Percentiles rank a stretch among this genome's conserved stretches.
Conservation (phyloP, 2,329 filamentous ascomycete species). For the Cercospora sp. region DNA sequence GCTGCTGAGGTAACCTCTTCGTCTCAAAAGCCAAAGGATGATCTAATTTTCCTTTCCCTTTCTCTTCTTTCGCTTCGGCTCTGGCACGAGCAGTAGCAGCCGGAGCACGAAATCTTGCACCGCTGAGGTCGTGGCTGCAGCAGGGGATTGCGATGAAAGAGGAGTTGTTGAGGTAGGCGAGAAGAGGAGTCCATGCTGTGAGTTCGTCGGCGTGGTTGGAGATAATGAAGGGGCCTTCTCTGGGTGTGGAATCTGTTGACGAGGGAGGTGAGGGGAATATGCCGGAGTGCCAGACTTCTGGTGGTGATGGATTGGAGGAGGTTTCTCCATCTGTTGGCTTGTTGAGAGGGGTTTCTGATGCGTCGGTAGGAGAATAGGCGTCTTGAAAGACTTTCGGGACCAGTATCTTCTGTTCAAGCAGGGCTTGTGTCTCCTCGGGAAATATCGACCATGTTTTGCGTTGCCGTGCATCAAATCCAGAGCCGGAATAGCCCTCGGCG, state of each 20-base stretch:
- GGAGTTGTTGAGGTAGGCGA: constrained; percentile 71
- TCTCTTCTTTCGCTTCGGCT: constrained; percentile 5
- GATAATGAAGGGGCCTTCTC: constrained; percentile 77
- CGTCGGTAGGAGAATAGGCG: no score
- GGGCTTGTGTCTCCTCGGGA: constrained; percentile 48
- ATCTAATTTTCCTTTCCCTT: background rate
- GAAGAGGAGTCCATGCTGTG: constrained; percentile 90
- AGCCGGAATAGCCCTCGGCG: constrained; percentile 77
- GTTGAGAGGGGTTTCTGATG: no score
- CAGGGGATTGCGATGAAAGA: constrained; percentile 94
- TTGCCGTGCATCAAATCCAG: constrained; percentile 86
- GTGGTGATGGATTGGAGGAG: no score
- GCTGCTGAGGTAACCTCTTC: background rate
- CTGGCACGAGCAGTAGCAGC: constrained; percentile 18
- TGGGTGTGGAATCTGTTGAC: background rate
- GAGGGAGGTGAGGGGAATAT: constrained; percentile 52
- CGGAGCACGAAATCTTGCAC: constrained; percentile 68
- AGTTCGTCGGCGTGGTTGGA: constrained; percentile 97
- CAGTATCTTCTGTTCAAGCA: constrained; percentile 61
- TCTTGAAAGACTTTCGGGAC: constrained; percentile 54
- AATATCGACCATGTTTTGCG: constrained; percentile 85
- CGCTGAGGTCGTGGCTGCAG: constrained; percentile 84
- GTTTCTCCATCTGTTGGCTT: no score
- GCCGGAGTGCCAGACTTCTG: constrained; percentile 53
- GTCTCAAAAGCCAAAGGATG: constrained; percentile 5